Percentiles rank a stretch among this genome's conserved stretches.
Conservation (phyloP, 345 rosid genomes). For the Pugionium dolabratum region DNA sequence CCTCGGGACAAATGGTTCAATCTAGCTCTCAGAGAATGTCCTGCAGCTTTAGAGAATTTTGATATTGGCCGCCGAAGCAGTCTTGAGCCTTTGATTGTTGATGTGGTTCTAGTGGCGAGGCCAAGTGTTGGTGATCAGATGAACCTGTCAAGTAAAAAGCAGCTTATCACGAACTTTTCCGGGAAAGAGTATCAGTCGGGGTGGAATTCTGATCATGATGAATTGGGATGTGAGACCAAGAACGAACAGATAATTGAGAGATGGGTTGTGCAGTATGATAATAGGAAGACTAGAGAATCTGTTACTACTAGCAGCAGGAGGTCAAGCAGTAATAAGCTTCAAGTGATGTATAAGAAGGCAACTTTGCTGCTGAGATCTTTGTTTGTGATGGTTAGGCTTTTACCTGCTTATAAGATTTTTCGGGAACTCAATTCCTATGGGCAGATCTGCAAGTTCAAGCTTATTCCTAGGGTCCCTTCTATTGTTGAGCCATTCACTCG, state of each 20-base stretch:
- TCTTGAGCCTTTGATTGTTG: constrained; percentile 77
- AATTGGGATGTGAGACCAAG: constrained; percentile 51
- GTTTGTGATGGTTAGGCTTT: constrained; percentile 77
- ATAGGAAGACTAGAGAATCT: constrained; percentile 57
- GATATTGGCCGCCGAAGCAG: constrained; percentile 74
- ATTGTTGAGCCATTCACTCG: constrained; percentile 77
- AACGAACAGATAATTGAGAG: constrained; percentile 82
- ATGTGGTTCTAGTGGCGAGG: constrained; percentile 74
- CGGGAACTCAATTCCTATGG: constrained; percentile 79
- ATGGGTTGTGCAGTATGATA: constrained; percentile 87
- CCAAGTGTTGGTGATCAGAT: constrained; percentile 52
- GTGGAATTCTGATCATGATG: constrained; percentile 73
- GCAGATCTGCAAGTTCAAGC: constrained; percentile 55
- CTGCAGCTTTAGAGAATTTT: constrained; percentile 75
- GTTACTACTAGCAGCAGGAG: constrained; percentile 57
- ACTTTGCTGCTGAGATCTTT: constrained; percentile 80
- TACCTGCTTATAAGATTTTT: constrained; percentile 87
- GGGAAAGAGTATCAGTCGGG: constrained; percentile 50
- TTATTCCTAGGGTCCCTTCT: constrained; percentile 78
- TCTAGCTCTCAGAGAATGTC: constrained; percentile 87
- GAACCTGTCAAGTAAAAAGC: constrained; percentile 50
- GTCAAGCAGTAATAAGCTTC: constrained; percentile 58
- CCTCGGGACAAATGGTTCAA: constrained; percentile 95
- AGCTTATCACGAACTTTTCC: constrained; percentile 52
- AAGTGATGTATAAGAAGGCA: constrained; percentile 72